Evolutionary conservation across 768 basidiomycete species (phyloP).

Genomic region (Russula lepida): DNA sequence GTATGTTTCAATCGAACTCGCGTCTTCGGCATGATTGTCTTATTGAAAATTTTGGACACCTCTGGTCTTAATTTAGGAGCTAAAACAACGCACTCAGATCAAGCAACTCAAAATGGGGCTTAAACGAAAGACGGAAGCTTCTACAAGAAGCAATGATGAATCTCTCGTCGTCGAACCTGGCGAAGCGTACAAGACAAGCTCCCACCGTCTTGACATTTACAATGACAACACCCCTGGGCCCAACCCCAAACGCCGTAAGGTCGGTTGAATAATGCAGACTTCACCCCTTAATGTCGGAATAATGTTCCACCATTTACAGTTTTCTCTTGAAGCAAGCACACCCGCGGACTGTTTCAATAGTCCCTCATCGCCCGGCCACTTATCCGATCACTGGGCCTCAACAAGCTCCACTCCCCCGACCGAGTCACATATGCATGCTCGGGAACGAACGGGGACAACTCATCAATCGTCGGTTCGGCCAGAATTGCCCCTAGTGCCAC

Average conservation of each 20-base stretch:
- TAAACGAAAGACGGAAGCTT: neutral
- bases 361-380: neutral
- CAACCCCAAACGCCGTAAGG: neutral
- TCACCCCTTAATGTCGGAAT: neutral
- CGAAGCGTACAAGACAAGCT: neutral
- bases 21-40: neutral
- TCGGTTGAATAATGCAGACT: neutral
- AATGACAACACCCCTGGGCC: neutral
- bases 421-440: neutral
- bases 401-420: neutral
- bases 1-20: neutral
- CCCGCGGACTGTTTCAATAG: neutral
- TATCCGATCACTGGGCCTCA: neutral
- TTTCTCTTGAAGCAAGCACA: neutral
- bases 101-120: conserved; percentile 6
- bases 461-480: neutral
- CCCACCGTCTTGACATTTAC: conserved; percentile 9
- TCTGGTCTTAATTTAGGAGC: neutral
- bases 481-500: neutral
- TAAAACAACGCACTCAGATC: conserved; percentile 10
- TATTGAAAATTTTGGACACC: neutral
- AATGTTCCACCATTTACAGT: neutral
- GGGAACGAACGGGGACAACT: neutral
- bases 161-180: conserved; percentile 6
- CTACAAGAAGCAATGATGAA: conserved; percentile 1